A percentile compares a stretch with the other conserved stretches of the same genome.
Conservation (phyloP, 495 filamentous ascomycete species). For the Podospora australis region DNA sequence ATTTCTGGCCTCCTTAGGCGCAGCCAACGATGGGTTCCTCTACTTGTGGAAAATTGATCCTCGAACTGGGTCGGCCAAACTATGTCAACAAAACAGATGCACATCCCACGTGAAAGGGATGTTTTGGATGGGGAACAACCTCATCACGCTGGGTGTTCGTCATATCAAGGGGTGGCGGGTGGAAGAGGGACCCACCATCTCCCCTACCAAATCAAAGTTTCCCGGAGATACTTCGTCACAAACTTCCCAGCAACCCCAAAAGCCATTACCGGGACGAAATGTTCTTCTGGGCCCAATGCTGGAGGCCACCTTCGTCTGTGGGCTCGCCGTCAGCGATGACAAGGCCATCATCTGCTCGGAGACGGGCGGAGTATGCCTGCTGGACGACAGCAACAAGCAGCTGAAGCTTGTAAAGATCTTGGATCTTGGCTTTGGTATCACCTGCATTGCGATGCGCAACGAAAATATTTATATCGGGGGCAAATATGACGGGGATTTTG, state of each 20-base stretch:
- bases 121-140: constrained; percentile 70
- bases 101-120: constrained; percentile 75
- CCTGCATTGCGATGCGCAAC: constrained; percentile 49
- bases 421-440: constrained; percentile 56
- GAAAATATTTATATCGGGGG: constrained; percentile 36
- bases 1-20: constrained; percentile 82
- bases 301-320: constrained; percentile 75
- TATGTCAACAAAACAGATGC: constrained; percentile 92
- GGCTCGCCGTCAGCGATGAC: constrained; percentile 64
- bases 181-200: constrained; percentile 49
- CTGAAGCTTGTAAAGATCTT: constrained; percentile 60
- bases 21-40: constrained; percentile 86
- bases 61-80: constrained; percentile 72
- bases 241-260: constrained; percentile 32
- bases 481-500: constrained; percentile 36
- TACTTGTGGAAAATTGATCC: constrained; percentile 84
- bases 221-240: constrained; percentile 32
- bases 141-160: constrained; percentile 68
- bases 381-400: constrained; percentile 69
- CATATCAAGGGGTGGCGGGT: constrained; percentile 93
- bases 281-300: constrained; percentile 70
- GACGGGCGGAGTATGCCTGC: constrained; percentile 64
- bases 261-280: constrained; percentile 55
- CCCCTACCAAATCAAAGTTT: constrained; percentile 42
- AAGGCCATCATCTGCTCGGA: constrained; percentile 68